Evolutionary conservation across 768 basidiomycete species (phyloP), one percentile per base, ranked within the genome.

Genomic region (Serendipita indica): DNA sequence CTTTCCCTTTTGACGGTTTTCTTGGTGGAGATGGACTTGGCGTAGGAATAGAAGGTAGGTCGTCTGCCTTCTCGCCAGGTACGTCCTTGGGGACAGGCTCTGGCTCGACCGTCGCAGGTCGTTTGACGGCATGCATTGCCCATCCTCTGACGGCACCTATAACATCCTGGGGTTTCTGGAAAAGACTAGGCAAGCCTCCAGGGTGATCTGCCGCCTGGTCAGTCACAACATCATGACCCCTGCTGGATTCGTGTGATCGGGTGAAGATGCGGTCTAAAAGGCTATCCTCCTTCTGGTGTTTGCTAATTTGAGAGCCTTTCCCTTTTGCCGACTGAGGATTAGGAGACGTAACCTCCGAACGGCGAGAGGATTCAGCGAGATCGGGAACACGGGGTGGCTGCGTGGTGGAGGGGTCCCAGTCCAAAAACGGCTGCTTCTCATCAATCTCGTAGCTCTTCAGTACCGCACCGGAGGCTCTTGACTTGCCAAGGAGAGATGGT

Each of bases 401-500:
- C 1, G 33, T 30, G 28, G 13, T 30, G 27, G 58, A 45, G 4
- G 49, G 49, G 22, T 30, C 49, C 49, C 49, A 54, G 32, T 54
- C 2, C 16, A 54, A 28, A 18, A 54, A 54, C 22, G 49, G 49
- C 30, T 33, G 20, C 49, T 27, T 54, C 32, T 54, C 49, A n/a
- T 18, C 25, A 25, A 30, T 18, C 25, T 2, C 25, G 16, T 54
- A 4, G 49, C n/a, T 30, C 13, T 39, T 27, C 5, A 25, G 43
- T 20, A 16, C 22, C 12, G 20, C 39, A 2, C 41, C 37, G 6
- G 1, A 13, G 1, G 10, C 37, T 20, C 5, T 13, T 14, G 22
- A 39, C 33, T 18, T n/a, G 37, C 58, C 58, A 12, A 58, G 27
- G 14, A 58, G 37, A 13, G 58, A 58, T 39, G 37, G 58, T 25